phyloP scores from a whole-genome alignment of 345 rosid species.

The Turnera subulata region DNA sequence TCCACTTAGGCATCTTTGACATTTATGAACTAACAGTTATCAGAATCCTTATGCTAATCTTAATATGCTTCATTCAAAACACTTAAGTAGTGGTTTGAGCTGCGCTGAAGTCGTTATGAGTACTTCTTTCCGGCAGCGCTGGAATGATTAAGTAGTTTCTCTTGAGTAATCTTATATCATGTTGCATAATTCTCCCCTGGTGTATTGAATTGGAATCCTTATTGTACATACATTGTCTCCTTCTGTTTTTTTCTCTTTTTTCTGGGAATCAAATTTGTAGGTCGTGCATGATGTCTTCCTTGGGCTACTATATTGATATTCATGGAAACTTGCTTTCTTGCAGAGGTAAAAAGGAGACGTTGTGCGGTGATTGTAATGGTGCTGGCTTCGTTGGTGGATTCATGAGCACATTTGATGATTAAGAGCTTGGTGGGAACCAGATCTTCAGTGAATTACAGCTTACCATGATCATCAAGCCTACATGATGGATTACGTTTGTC shows the following conservation, averaged over 20 bases:
- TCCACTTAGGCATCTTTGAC: neutral
- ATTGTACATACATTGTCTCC: no score
- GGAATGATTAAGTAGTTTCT: no score
- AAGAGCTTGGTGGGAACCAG: neutral
- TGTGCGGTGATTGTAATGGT: conserved; percentile 89
- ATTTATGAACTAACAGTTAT: neutral
- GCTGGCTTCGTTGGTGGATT: conserved; percentile 96
- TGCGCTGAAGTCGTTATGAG: no score
- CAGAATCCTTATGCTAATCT: neutral
- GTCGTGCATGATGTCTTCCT: neutral
- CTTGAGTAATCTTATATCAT: no score
- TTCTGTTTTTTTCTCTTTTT: no score
- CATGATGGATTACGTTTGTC: no score
- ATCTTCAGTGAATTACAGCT: neutral
- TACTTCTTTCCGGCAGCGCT: neutral
- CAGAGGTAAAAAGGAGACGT: conserved; percentile 81
- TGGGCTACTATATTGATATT: neutral
- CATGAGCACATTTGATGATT: conserved; percentile 73
- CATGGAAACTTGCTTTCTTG: conserved; percentile 12
- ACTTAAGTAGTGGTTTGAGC: no score
- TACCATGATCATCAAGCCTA: no score
- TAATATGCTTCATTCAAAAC: neutral
- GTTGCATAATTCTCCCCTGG: neutral
- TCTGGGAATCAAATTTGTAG: neutral
- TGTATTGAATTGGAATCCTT: no score